Base-by-base conservation (phyloP, 2,329 filamentous ascomycete species). In the Aspergillus fructus region DNA sequence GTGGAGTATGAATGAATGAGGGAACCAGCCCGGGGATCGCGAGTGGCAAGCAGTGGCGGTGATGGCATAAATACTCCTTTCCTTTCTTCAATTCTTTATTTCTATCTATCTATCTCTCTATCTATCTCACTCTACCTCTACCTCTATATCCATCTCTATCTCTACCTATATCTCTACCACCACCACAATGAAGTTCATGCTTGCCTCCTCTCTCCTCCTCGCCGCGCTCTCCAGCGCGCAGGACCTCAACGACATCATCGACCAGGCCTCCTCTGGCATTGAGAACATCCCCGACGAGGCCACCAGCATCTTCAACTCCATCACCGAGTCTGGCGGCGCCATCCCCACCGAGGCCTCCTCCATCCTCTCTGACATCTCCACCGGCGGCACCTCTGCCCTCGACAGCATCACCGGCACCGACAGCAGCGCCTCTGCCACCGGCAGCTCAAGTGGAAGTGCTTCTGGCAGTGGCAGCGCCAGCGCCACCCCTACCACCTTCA, bases 141-240 rank as follows among this genome's bases (percentile, higher is more conserved):
- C 6, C 48, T 24, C 33, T 23, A 43, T 23, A 41, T 37, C 15
- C n/a, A 8, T 53, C 19, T 39, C 17, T 33, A 33, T 40, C 30
- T 41, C 12, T 15, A 11, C 21, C 17, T 5, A 17, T 24, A 43
- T 19, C 17, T 4, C 17, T 2, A 43, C 19, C 15, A 24, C 40
- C 15, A 41, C 24, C 62, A 65, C 43, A 62, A 71, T 71, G 68
- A 68, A 70, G 61, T 61, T 69, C 54, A 50, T 65, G 43, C 51
- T 68, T 56, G 49, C 63, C 56, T 63, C 68, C 45, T 47, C 61
- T 37, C 61, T 71, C 51, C 61, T 68, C 46, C 59, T 62, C 62
- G 39, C 68, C 47, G 39, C 57, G 49, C 59, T 68, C 34, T 55
- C 65, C 7, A 49, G 53, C 42, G 11, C 61, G 34, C 55, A 56